Evolutionary conservation across 202 grass and related monocot genomes (phyloP), one percentile per base, ranked within the genome.

Genomic region (Zizania palustris): DNA sequence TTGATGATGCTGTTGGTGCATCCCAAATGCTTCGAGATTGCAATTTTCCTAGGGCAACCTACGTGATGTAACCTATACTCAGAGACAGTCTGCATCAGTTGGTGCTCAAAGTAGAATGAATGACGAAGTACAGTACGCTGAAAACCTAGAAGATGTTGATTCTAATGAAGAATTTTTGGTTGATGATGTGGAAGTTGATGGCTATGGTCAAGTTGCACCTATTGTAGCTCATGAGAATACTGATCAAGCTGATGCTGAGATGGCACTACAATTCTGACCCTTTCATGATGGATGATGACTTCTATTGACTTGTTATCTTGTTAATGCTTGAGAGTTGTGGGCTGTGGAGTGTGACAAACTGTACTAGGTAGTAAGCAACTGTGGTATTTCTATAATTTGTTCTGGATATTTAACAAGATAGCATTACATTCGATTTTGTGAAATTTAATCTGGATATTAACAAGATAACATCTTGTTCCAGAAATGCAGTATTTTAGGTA

Each of bases 151-250:
- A 11, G 16, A 54, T 54, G 50, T 1, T 13, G 50, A 61, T 5
- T 20, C 34, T 13, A 9, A 61, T 6, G 12, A 35, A 61, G 33
- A 35, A 5, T 62, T 14, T 37, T 1, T 18, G 34, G 33, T 54
- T 62, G 59, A 62, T 62, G 59, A 62, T 37, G 12, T 36, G 11
- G 59, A 37, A 15, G 59, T 62, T 62, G 59, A 37, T 37, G 59
- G 14, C 34, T 62, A 62, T 16, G 59, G 59, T 13, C 22, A 62
- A 62, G 11, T 62, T 12, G 59, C 4, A 62, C 28, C 59, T 37
- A 62, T 15, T 37, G 59, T 62, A 15, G 33, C 34, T 62, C 3
- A 62, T 5, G 59, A 62, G 9, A 37, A 4, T 6, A 3, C 28
- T 62, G 59, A 37, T 10, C 33, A 62, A 36, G 59, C 59, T 37